Evolutionary conservation across 208 protist genomes (phyloP), one percentile per base, ranked within the genome.

Genomic region (Perkinsela sp.): DNA sequence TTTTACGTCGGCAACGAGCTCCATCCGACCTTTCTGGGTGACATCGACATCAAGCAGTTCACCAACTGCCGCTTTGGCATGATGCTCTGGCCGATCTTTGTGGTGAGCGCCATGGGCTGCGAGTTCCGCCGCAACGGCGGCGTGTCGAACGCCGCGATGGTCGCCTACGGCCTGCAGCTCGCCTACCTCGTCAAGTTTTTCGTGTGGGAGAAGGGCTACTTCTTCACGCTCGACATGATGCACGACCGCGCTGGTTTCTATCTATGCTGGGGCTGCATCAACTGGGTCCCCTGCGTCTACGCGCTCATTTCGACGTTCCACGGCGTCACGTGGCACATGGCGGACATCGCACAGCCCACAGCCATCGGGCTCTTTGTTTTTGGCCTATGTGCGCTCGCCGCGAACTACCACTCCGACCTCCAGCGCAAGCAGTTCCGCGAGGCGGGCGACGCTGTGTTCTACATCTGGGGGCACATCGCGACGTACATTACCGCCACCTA

Each of bases 221-320:
- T 96, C 30, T 88, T 85, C n/a, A 96, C 94, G 75, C 93, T 96
- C 80, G 94, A 97, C 79, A 96, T 96, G 67, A 89, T 91, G 32
- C 74, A 78, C 30, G 94, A 97, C 67, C 86, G 93, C 48, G 95
- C 95, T 70, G 94, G 94, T 30, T 97, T 91, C 69, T 95, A 95
- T 85, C 78, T 96, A 28, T 86, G 82, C 76, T 97, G 92, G 68
- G 93, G 94, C 40, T 91, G 96, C 74, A 76, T 95, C 1, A 72
- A 76, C 0, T 96, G 92, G 92, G 82, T 97, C 13, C 91, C 93
- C 15, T 95, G 93, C 73, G 92, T 85, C 2, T 96, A 96, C 78
- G 90, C 90, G 1, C 77, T 96, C 31, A 89, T 96, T 76, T 80
- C 81, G n/a, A 85, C 83, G 72, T 96, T 93, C 72, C 77, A 88